phyloP scores from a whole-genome alignment of 345 rosid species.

The Eutrema yunnanense region DNA sequence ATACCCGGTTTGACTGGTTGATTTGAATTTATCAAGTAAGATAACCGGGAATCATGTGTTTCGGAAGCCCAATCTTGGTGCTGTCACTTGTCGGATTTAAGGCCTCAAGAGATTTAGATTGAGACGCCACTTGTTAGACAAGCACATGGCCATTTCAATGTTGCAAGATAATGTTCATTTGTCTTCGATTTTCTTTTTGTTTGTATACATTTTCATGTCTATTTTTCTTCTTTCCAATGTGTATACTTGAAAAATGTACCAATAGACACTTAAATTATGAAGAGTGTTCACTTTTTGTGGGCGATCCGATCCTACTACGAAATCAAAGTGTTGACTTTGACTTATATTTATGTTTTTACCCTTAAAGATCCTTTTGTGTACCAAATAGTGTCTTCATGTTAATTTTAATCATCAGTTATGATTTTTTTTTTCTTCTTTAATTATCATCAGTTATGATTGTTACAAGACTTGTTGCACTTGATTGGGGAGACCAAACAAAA shows the following conservation, averaged over 20 bases:
- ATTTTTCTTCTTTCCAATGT: neutral
- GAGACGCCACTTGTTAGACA: slow-evolving; percentile 1
- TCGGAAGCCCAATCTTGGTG: neutral
- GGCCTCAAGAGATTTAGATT: slow-evolving; percentile 8
- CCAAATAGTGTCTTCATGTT: no score
- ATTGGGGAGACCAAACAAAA: neutral
- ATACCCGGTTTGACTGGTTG: neutral
- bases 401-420: no score
- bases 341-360: neutral
- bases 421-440: no score
- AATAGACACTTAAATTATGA: neutral
- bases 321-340: neutral
- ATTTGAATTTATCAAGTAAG: neutral
- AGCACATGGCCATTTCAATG: slow-evolving; percentile 22
- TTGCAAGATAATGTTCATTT: neutral
- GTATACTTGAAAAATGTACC: slow-evolving; percentile 8
- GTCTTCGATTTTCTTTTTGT: neutral
- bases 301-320: neutral
- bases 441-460: no score
- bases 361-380: neutral
- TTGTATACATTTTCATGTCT: neutral
- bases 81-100: neutral
- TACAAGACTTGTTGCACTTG: neutral
- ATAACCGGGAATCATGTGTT: neutral
- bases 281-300: neutral